Percentiles rank a stretch among this genome's conserved stretches.
phyloP scores from a whole-genome alignment of 805 yeast genomes.

The Maudiozyma saulgeensis region DNA sequence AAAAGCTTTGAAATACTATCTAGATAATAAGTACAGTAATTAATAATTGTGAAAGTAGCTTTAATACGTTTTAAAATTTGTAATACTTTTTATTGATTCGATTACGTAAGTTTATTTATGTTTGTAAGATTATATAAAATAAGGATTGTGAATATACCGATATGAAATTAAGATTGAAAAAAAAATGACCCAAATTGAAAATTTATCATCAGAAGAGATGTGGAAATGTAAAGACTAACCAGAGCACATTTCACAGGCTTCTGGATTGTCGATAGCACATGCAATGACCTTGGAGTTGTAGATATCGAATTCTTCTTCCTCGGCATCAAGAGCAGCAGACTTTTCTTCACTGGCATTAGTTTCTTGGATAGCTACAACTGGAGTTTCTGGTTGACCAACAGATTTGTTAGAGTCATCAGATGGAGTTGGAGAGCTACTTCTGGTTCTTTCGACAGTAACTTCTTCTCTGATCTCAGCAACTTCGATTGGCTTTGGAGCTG shows the following conservation, averaged over 20 bases:
- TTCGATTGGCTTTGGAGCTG: background rate
- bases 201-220: background rate
- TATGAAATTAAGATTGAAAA: slow-evolving; percentile 1
- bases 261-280: slow-evolving; percentile 95
- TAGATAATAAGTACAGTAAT: too few relatives aligned
- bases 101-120: background rate
- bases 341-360: slow-evolving; percentile 31
- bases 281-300: slow-evolving; percentile 90
- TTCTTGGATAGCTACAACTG: slow-evolving; percentile 18
- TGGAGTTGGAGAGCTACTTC: slow-evolving; percentile 29
- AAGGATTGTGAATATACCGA: background rate
- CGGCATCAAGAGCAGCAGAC: slow-evolving; percentile 28
- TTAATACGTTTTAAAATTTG: too few relatives aligned
- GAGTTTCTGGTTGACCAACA: slow-evolving; percentile 25
- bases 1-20: too few relatives aligned
- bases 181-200: slow-evolving; percentile 3
- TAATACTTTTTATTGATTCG: background rate
- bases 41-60: too few relatives aligned
- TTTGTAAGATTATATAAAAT: background rate
- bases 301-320: slow-evolving; percentile 59
- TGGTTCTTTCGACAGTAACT: slow-evolving; percentile 8
- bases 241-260: slow-evolving; percentile 97
- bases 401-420: slow-evolving; percentile 14
- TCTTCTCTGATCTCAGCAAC: slow-evolving; percentile 7
- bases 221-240: slow-evolving; percentile 42